Conservation (phyloP, 257 asterid species). For the Dorcoceras hygrometricum region DNA sequence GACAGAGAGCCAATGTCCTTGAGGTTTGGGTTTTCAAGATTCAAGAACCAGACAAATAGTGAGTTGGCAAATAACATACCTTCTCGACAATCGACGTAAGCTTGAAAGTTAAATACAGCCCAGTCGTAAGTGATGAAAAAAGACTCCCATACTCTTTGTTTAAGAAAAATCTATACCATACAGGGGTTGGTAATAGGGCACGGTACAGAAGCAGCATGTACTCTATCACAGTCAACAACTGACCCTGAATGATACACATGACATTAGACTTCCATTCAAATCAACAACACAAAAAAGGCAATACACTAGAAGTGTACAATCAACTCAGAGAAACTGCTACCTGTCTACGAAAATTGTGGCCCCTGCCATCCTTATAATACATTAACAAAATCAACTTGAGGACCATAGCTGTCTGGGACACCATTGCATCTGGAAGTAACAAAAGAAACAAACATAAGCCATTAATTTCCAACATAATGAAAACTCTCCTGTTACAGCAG, state of each 20-base stretch:
- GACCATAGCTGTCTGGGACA: constrained; percentile 72
- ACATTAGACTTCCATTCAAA: constrained; percentile 20
- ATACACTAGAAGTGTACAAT: neutral
- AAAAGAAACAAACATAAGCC: neutral
- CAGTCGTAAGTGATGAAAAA: constrained; percentile 72
- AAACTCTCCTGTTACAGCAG: neutral
- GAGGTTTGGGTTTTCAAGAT: constrained; percentile 4
- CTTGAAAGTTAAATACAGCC: constrained; percentile 77
- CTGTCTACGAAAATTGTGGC: constrained; percentile 81
- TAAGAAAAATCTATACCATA: constrained; percentile 83
- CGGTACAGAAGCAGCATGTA: constrained; percentile 70
- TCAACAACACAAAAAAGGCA: neutral
- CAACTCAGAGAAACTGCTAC: constrained; percentile 26
- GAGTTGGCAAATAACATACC: constrained; percentile 34
- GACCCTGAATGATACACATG: constrained; percentile 52
- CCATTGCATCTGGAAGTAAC: constrained; percentile 67
- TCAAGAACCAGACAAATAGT: neutral
- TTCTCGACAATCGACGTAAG: constrained; percentile 74
- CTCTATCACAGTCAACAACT: constrained; percentile 75
- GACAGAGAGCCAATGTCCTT: neutral
- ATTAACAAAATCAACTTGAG: constrained; percentile 60
- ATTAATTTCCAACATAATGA: neutral
- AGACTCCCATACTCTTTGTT: constrained; percentile 86
- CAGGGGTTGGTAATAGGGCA: constrained; percentile 74
- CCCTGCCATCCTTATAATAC: constrained; percentile 70